A percentile compares a stretch with the other conserved stretches of the same genome.
These are phyloP conservation scores for Fusarium equiseti DNA, from an alignment of 2,329 filamentous ascomycete genomes.

Conservation along the genomic window DNA sequence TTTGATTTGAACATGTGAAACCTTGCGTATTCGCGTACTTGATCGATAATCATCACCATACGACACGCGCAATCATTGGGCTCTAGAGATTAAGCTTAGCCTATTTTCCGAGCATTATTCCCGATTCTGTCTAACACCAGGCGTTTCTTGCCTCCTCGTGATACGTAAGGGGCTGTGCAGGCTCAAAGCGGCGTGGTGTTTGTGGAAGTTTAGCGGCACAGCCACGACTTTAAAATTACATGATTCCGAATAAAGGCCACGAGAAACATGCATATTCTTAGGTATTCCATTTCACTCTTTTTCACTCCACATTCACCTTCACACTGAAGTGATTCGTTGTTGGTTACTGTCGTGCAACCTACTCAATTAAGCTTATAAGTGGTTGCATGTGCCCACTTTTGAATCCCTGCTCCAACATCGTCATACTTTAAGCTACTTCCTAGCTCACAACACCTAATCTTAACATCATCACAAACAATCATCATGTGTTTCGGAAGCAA, in stretches of 20 bases:
- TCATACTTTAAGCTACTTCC: slow-evolving; percentile 10
- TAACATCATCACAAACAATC: slow-evolving; percentile 3
- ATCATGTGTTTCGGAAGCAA: slow-evolving; percentile 65
- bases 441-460: slow-evolving; percentile 3
- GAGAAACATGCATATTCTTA: not conserved
- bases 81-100: not conserved
- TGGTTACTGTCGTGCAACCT: slow-evolving; percentile 10
- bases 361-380: slow-evolving; percentile 30
- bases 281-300: not conserved
- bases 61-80: not conserved
- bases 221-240: slow-evolving; percentile 25
- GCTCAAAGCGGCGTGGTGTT: slow-evolving; percentile 34
- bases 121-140: not conserved
- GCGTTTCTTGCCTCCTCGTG: slow-evolving; percentile 7
- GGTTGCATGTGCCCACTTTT: slow-evolving; percentile 31
- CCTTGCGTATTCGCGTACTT: not conserved
- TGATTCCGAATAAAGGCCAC: slow-evolving; percentile 14
- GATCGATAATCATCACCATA: not conserved
- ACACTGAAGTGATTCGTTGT: not conserved
- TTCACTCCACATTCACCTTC: not conserved
- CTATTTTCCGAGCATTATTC: not conserved
- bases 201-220: slow-evolving; percentile 26
- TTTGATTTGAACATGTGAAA: not conserved
- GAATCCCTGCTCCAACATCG: slow-evolving; percentile 25
- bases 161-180: slow-evolving; percentile 25